Conservation (phyloP, 2,329 filamentous ascomycete genomes). For the Venturia asperata region DNA sequence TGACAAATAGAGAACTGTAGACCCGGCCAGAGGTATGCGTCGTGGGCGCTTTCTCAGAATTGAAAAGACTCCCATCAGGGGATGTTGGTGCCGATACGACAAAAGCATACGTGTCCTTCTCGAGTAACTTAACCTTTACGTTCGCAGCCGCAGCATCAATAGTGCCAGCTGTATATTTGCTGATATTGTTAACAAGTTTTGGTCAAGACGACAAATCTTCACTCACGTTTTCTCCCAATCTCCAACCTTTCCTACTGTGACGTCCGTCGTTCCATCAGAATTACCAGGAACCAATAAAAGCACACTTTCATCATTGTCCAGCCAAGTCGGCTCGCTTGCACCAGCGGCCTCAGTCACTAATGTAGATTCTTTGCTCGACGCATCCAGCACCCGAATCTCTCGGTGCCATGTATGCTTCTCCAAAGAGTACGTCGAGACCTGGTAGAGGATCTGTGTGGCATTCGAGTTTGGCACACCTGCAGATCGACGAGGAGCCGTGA, state of each 20-base stretch:
- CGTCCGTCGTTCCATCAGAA: constrained; percentile 34
- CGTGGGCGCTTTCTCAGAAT: constrained; percentile 51
- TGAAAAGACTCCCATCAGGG: constrained; percentile 62
- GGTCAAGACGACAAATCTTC: background rate
- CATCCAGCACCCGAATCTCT: constrained; percentile 65
- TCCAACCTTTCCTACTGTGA: constrained; percentile 31
- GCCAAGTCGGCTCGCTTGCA: constrained; percentile 68
- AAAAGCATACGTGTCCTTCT: constrained; percentile 35
- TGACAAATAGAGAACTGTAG: constrained; percentile 68
- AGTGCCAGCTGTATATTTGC: constrained; percentile 36
- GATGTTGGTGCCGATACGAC: constrained; percentile 55
- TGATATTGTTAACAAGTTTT: constrained; percentile 20
- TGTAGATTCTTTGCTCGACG: constrained; percentile 57
- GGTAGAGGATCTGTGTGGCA: constrained; percentile 59
- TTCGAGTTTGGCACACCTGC: constrained; percentile 61
- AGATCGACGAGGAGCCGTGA: constrained; percentile 68
- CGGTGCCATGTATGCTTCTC: constrained; percentile 58
- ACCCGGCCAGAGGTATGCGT: constrained; percentile 55
- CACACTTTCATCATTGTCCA: constrained; percentile 57
- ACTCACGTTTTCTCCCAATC: constrained; percentile 31
- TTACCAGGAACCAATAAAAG: constrained; percentile 45
- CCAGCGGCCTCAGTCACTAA: constrained; percentile 58
- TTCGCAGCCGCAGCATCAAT: constrained; percentile 43
- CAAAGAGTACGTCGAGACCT: constrained; percentile 73
- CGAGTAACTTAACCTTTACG: constrained; percentile 39